A percentile compares a stretch with the other conserved stretches of the same genome.
Evolutionary conservation across 2,329 filamentous ascomycete species (phyloP).

Genomic region (Xylaria sp.): DNA sequence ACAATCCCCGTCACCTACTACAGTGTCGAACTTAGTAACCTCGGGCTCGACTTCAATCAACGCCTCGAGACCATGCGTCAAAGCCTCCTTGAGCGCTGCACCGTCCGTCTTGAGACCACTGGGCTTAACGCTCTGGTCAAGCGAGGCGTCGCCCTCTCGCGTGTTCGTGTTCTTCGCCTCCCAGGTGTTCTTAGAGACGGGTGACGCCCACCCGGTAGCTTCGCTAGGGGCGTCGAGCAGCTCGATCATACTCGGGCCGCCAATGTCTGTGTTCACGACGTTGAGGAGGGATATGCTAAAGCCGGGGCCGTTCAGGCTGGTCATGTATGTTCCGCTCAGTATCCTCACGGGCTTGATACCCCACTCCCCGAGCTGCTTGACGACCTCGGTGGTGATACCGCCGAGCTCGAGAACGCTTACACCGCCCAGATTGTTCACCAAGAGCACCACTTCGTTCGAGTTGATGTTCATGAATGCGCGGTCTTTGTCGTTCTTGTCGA

Average conservation of each 20-base stretch:
- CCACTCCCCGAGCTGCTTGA: conserved; percentile 64
- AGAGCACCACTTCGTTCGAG: conserved; percentile 67
- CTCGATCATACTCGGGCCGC: conserved; percentile 67
- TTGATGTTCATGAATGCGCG: conserved; percentile 71
- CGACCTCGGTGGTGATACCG: conserved; percentile 72
- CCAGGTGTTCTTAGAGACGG: conserved; percentile 69
- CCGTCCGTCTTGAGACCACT: conserved; percentile 62
- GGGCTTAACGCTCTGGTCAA: conserved; percentile 44
- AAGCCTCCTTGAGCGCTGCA: conserved; percentile 52
- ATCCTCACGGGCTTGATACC: conserved; percentile 68
- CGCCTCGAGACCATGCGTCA: conserved; percentile 63
- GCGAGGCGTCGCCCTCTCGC: conserved; percentile 46
- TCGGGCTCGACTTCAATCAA: conserved; percentile 73
- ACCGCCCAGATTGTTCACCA: conserved; percentile 79
- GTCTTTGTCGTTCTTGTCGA: conserved; percentile 70
- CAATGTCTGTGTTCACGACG: conserved; percentile 63
- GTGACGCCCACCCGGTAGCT: conserved; percentile 72
- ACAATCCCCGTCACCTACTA: conserved; percentile 90
- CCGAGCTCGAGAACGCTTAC: conserved; percentile 75
- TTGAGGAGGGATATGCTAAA: conserved; percentile 77
- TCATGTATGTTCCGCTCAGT: conserved; percentile 76
- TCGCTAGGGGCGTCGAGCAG: conserved; percentile 73
- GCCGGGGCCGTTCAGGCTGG: conserved; percentile 75
- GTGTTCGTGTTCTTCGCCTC: conserved; percentile 58
- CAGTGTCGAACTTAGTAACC: conserved; percentile 75